A percentile compares a stretch with the other conserved stretches of the same genome.
Evolutionary conservation across 108 stramenopile genomes (phyloP).

Genomic region (Nannochloropsis salina): DNA sequence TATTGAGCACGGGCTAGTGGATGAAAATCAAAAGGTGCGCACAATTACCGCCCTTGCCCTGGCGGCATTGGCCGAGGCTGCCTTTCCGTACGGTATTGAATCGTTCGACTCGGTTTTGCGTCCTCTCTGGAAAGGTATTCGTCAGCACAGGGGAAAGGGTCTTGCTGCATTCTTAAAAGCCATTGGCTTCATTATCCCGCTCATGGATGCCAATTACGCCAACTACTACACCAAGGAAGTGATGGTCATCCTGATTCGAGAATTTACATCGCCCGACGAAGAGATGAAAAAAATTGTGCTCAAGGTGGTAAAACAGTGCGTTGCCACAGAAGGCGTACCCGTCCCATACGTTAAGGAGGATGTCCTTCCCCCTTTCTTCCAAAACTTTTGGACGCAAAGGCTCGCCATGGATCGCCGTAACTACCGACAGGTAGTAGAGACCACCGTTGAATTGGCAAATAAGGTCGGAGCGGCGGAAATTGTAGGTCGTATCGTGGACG

Average conservation of each 20-base stretch:
- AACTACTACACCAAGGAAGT: conserved; percentile 95
- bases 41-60: conserved; percentile 93
- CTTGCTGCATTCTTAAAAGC: conserved; percentile 97
- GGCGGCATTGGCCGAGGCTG: conserved; percentile 91
- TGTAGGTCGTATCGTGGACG: conserved; percentile 88
- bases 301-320: conserved; percentile 98
- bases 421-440: conserved; percentile 91
- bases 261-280: conserved; percentile 71
- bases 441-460: conserved; percentile 94
- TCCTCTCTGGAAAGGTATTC: conserved; percentile 95
- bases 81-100: conserved; percentile 98
- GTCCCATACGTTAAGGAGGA: conserved; percentile 91
- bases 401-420: conserved; percentile 96
- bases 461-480: conserved; percentile 96
- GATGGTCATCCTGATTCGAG: conserved; percentile 94
- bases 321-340: conserved; percentile 94
- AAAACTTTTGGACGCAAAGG: conserved; percentile 95
- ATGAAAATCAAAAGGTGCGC: conserved; percentile 91
- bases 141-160: conserved; percentile 92
- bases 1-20: conserved; percentile 87
- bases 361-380: conserved; percentile 93
- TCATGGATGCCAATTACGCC: conserved; percentile 98
- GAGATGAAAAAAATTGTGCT: conserved; percentile 95
- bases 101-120: conserved; percentile 95
- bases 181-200: conserved; percentile 93